Base-by-base conservation (phyloP, 495 filamentous ascomycete species). In the Penicillium cosmopolitanum region DNA sequence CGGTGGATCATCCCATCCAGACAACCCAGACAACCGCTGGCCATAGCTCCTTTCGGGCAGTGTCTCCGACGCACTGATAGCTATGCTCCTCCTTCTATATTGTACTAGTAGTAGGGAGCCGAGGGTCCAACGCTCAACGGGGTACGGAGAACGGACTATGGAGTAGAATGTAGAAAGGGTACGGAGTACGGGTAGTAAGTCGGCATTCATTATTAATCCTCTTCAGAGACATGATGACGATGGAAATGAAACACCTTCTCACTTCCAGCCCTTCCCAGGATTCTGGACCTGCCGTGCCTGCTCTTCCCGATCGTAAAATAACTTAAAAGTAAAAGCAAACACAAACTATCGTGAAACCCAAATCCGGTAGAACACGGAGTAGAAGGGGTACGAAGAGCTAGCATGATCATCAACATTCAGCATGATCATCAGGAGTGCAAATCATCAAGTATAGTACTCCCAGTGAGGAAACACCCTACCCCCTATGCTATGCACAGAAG, bases 41-140 rank as follows among this genome's bases (percentile, higher is more conserved):
- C 64, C 69, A 72, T 69, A 72, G 69, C 69, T 72, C 54, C 64
- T 42, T 64, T 71, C 62, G 50, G 66, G 61, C 19, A 63, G 58
- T 63, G 34, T 43, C 59, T 59, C 67, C 67, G 67, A 59, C 65
- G 42, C 42, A 44, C 42, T 44, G 42, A 16, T 44, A 31, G 21
- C 46, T 48, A 44, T 44, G 15, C 28, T 31, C 28, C 28, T 8
- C 28, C 28, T 31, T 31, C 8, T 21, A 21, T 21, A 21, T 21
- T 21, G 28, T 31, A 31, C 19, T 21, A 21, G 19, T 31, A 31
- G 5, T 13, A 38, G 5, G 15, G 36, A 38, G 12, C 36, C 36
- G 36, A 38, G 36, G 36, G 15, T 38, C 36, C 15, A 12, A 13
- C 13, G 3, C 10, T 38, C 10, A 38, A 38, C 36, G 15, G 36